Base-by-base conservation (phyloP, 1,284 basidiomycete genomes). In the Farysia itapuensis region DNA sequence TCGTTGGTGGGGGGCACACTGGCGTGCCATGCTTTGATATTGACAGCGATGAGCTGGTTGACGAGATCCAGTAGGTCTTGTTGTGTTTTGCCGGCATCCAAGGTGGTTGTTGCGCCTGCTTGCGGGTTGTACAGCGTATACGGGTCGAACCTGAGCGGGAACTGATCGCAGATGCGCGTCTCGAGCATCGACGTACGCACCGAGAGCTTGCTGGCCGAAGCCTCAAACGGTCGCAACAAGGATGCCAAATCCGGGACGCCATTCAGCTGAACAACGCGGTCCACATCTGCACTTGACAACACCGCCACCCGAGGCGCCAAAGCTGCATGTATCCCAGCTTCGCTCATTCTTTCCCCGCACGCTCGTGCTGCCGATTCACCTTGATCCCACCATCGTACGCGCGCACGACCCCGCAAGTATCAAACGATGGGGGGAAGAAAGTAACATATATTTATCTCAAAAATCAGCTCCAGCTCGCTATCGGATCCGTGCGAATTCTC, bases 151-250 rank as follows among this genome's bases (percentile, higher is more conserved):
- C 68, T 63, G 12, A 75, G 56, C 2, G 66, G 64, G 32, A 74
- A 75, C 14, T 44, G 45, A 22, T 66, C 39, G 39, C 57, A 66
- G 8, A 47, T 32, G 19, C 65, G 52, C 7, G 46, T 58, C 39
- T 67, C 72, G 4, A 75, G 64, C 49, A 73, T 69, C 7, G 70
- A 67, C 4, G 73, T 75, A 28, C 68, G 63, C 3, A 74, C 64
- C 7, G 64, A 54, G 20, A 75, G 48, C 6, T 52, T 46, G 22
- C 56, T 43, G 6, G 67, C 48, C 4, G 50, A 52, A 11, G 32
- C 47, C 30, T 75, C 67, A 39, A 72, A 74, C 1, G 73, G 70
- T 8, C 67, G 52, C n/a, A 75, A 36, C 12, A 74, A 49, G 1
- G 60, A 56, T 1, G 70, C 35, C 12, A 74, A 51, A 41, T 72